A percentile compares a stretch with the other conserved stretches of the same genome.
These are phyloP conservation scores for Xylaria nigripes DNA, from an alignment of 495 filamentous ascomycete genomes.

Conservation along the genomic window DNA sequence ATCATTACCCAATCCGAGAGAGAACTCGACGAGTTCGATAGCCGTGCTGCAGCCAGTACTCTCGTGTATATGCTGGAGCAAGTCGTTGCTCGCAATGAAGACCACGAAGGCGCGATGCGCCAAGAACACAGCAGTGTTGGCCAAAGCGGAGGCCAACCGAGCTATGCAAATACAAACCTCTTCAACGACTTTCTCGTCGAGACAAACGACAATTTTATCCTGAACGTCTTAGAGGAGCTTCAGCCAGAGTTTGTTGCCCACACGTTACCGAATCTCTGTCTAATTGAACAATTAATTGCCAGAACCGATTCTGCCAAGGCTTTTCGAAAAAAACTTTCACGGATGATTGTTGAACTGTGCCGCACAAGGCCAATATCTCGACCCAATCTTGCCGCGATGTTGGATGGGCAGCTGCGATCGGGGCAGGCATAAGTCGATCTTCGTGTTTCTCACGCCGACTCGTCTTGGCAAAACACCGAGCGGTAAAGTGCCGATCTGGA, in stretches of 20 bases:
- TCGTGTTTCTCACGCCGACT: not conserved
- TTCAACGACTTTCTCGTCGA: constrained; percentile 33
- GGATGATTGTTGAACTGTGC: constrained; percentile 6
- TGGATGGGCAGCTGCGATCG: not conserved
- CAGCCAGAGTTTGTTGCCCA: constrained; percentile 19
- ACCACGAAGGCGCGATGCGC: not conserved
- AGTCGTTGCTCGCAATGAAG: constrained; percentile 25
- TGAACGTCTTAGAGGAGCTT: constrained; percentile 30
- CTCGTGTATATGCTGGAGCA: constrained; percentile 33
- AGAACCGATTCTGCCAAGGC: constrained; percentile 6
- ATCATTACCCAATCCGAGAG: constrained; percentile 27
- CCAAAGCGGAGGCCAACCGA: not conserved
- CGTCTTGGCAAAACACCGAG: not conserved
- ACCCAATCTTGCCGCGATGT: not conserved
- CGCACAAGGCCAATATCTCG: not conserved
- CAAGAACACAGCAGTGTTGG: not conserved
- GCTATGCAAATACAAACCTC: constrained; percentile 22
- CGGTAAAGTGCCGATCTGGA: not conserved
- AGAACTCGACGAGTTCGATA: constrained; percentile 27
- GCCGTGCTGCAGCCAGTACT: constrained; percentile 32
- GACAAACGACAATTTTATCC: constrained; percentile 30
- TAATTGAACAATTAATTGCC: constrained; percentile 8
- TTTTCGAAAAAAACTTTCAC: constrained; percentile 12
- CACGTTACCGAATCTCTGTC: constrained; percentile 16
- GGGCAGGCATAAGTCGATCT: not conserved